phyloP scores from a whole-genome alignment of 1,284 basidiomycete genomes.

The Ganoderma lucidum region DNA sequence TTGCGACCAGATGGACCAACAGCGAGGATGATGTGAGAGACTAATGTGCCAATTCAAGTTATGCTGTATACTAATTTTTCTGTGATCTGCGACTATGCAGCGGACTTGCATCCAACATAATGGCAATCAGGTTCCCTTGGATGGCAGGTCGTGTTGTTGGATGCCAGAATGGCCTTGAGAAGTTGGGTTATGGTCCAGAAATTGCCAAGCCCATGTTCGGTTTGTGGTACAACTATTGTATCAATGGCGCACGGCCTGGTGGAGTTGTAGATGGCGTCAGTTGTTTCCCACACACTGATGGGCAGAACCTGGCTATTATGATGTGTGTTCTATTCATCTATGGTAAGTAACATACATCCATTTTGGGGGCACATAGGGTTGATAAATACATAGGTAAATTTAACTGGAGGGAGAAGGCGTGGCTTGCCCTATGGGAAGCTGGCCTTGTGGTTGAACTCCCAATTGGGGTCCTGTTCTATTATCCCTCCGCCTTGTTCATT shows the following conservation, averaged over 20 bases:
- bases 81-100: too few species aligned
- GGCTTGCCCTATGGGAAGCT: too few species aligned
- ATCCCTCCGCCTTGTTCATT: too few species aligned
- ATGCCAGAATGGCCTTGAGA: neutral
- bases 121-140: neutral
- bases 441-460: too few species aligned
- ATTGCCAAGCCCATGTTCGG: neutral
- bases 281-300: neutral
- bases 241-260: neutral
- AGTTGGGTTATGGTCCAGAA: neutral
- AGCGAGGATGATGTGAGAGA: too few species aligned
- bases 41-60: too few species aligned
- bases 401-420: too few species aligned
- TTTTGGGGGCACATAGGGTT: too few species aligned
- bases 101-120: neutral
- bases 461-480: too few species aligned
- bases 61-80: too few species aligned
- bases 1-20: too few species aligned
- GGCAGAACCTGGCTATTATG: neutral
- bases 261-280: neutral
- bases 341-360: neutral
- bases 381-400: too few species aligned
- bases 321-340: neutral
- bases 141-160: neutral
- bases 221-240: neutral